These are phyloP conservation scores for Avena insularis DNA, from an alignment of 176 grass and related monocot species.

Conservation along the genomic window DNA sequence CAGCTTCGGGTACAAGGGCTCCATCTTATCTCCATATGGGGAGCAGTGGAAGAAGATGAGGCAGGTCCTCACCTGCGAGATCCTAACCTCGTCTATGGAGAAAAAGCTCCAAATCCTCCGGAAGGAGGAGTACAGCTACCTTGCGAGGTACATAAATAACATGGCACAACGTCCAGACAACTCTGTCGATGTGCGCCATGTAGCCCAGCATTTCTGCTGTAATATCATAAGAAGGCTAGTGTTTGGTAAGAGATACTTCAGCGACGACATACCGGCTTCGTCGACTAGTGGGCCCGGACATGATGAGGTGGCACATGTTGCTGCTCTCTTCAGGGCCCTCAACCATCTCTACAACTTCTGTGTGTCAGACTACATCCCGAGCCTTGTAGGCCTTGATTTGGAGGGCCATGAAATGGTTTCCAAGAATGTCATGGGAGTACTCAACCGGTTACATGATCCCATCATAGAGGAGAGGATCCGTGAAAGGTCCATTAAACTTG, in stretches of 20 bases:
- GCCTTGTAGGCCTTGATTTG: conserved; percentile 39
- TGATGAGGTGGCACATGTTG: conserved; percentile 56
- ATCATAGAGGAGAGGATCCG: too few species aligned
- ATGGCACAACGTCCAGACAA: not conserved
- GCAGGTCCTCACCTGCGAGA: conserved; percentile 19
- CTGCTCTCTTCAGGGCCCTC: conserved; percentile 33
- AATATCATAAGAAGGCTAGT: conserved; percentile 50
- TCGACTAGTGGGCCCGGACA: not conserved
- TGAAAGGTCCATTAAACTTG: too few species aligned
- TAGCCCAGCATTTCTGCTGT: conserved; percentile 39
- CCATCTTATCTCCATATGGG: not conserved
- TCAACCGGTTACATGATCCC: conserved; percentile 46
- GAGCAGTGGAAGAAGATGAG: conserved; percentile 51
- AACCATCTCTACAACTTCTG: conserved; percentile 43
- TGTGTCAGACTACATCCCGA: conserved; percentile 55
- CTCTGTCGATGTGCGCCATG: conserved; percentile 19
- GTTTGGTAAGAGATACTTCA: conserved; percentile 49
- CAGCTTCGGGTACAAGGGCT: conserved; percentile 7
- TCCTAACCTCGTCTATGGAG: conserved; percentile 5
- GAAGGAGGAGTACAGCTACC: conserved; percentile 36
- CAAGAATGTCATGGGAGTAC: not conserved
- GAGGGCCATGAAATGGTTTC: conserved; percentile 51
- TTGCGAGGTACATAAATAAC: conserved; percentile 10
- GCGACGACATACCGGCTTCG: not conserved
- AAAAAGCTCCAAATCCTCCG: not conserved